Conservation (phyloP, 2,329 filamentous ascomycete species). For the Cordyceps javanica region DNA sequence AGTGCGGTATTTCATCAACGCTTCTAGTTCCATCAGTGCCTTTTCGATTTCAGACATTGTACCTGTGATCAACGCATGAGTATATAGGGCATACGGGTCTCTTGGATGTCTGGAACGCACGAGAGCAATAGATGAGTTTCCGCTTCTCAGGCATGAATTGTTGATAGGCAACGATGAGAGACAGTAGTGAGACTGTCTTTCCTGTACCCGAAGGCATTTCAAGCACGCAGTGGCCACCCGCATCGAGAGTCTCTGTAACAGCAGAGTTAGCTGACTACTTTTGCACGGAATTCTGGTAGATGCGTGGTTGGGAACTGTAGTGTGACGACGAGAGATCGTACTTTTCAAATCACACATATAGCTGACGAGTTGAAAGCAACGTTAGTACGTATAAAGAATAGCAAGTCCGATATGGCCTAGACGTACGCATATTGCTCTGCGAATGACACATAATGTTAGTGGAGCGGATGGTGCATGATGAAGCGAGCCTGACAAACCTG, state of each 20-base stretch:
- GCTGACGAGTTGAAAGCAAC: conserved; percentile 22
- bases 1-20: conserved; percentile 88
- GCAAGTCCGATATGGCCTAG: neutral
- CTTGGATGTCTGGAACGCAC: conserved; percentile 34
- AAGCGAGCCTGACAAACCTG: conserved; percentile 32
- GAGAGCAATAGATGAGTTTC: conserved; percentile 97
- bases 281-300: neutral
- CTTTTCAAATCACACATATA: conserved; percentile 55
- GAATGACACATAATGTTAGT: conserved; percentile 15
- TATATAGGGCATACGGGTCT: neutral
- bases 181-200: conserved; percentile 92
- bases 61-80: conserved; percentile 33
- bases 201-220: conserved; percentile 99
- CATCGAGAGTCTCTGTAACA: conserved; percentile 68
- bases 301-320: neutral
- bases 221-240: conserved; percentile 87
- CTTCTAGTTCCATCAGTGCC: conserved; percentile 83
- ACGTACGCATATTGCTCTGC: conserved; percentile 51
- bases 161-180: conserved; percentile 94
- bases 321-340: conserved; percentile 18
- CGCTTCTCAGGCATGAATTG: conserved; percentile 87
- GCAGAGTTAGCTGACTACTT: neutral
- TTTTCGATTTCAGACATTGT: conserved; percentile 99
- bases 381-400: neutral
- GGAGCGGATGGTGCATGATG: neutral